These are phyloP conservation scores for Microsporum audouinii DNA, from an alignment of 2,329 filamentous ascomycete species.

Conservation along the genomic window DNA sequence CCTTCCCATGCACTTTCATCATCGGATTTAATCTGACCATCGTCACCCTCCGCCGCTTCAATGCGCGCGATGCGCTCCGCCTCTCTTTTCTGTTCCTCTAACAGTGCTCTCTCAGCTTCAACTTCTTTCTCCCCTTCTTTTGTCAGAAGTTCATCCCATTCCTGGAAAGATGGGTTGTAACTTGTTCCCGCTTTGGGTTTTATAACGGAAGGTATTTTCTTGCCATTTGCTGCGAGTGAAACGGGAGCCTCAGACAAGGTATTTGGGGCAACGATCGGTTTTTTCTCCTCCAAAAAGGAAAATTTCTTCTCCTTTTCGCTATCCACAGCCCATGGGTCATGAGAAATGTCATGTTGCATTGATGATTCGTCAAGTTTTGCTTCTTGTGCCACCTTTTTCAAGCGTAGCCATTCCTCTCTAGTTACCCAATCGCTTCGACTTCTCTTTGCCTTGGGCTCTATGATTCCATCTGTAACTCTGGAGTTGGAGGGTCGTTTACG, in stretches of 20 bases:
- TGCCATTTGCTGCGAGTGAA: slow-evolving; percentile 72
- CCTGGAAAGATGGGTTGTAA: slow-evolving; percentile 81
- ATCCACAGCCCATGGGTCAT: slow-evolving; percentile 65
- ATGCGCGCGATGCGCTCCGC: slow-evolving; percentile 56
- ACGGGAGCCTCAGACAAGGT: slow-evolving; percentile 68
- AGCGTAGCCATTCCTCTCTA: slow-evolving; percentile 66
- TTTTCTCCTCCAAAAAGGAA: slow-evolving; percentile 55
- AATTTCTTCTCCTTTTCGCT: slow-evolving; percentile 36
- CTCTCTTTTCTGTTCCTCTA: slow-evolving; percentile 56
- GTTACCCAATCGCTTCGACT: slow-evolving; percentile 69
- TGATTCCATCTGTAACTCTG: slow-evolving; percentile 60
- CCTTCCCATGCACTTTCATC: slow-evolving; percentile 89
- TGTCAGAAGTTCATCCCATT: slow-evolving; percentile 68
- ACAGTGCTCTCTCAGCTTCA: slow-evolving; percentile 62
- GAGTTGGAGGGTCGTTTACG: slow-evolving; percentile 56
- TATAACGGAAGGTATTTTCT: slow-evolving; percentile 63
- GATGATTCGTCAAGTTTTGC: slow-evolving; percentile 37
- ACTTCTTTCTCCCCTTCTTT: slow-evolving; percentile 69
- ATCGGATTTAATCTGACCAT: slow-evolving; percentile 63
- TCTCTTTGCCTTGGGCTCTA: slow-evolving; percentile 58
- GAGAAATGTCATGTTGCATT: slow-evolving; percentile 42
- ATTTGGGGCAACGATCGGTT: slow-evolving; percentile 57
- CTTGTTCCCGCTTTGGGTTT: slow-evolving; percentile 73
- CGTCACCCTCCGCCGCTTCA: slow-evolving; percentile 62
- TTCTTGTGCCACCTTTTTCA: slow-evolving; percentile 70